Percentiles rank a stretch among this genome's conserved stretches.
Conservation (phyloP, 768 basidiomycete species). For the Clitopilus passeckerianus region DNA sequence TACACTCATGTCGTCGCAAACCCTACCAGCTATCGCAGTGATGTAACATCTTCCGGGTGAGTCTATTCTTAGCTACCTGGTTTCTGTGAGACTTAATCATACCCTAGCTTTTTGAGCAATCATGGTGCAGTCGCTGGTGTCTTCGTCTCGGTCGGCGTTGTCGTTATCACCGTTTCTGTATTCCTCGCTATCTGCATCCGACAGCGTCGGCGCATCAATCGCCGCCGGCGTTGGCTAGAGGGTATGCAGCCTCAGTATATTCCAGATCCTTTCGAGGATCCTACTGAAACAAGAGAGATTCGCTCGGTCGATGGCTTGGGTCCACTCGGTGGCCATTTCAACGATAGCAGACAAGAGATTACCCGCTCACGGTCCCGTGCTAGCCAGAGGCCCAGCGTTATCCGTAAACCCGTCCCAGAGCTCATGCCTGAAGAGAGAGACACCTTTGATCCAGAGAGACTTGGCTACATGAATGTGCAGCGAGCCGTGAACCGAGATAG, state of each 20-base stretch:
- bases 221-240: constrained; percentile 29
- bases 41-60: constrained; percentile 20
- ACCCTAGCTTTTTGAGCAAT: constrained; percentile 58
- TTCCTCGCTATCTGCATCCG: constrained; percentile 36
- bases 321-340: background rate
- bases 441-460: background rate
- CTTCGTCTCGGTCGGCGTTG: constrained; percentile 65
- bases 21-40: constrained; percentile 25
- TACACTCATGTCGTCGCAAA: constrained; percentile 52
- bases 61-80: background rate
- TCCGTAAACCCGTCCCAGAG: background rate
- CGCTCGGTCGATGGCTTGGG: background rate
- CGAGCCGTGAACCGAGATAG: constrained; percentile 9
- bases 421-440: background rate
- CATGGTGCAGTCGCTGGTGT: constrained; percentile 67
- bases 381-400: background rate
- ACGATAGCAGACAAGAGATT: background rate
- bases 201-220: constrained; percentile 33
- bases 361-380: background rate
- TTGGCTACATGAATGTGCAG: constrained; percentile 4
- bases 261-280: constrained; percentile 27
- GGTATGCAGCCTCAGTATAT: constrained; percentile 27
- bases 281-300: background rate
- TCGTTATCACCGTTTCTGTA: constrained; percentile 28
- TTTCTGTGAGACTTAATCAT: background rate